Percentiles rank a stretch among this genome's conserved stretches.
Evolutionary conservation across 192 early-diverging fungal genomes (phyloP).

Genomic region (Rhizoclosmatium sp.): DNA sequence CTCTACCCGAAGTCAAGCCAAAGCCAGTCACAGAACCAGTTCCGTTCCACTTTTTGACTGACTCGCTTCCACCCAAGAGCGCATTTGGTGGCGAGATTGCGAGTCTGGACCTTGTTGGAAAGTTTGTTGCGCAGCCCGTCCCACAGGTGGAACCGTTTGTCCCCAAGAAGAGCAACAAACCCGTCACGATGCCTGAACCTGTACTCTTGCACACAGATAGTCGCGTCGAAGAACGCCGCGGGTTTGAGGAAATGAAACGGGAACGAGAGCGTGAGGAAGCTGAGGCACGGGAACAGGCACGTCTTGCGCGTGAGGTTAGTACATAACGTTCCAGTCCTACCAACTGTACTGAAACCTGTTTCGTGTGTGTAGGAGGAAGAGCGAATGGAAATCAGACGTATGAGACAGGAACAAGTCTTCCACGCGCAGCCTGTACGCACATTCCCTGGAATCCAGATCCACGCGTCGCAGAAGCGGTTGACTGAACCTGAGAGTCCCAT

Average conservation of each 20-base stretch:
- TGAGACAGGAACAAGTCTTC: slow-evolving; percentile 64
- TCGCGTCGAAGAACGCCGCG: slow-evolving; percentile 70
- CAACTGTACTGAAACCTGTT: background rate
- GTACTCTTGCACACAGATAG: slow-evolving; percentile 62
- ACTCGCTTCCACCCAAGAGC: slow-evolving; percentile 55
- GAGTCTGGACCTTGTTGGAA: background rate
- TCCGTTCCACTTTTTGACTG: slow-evolving; percentile 71
- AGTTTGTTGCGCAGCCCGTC: slow-evolving; percentile 70
- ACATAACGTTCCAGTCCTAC: background rate
- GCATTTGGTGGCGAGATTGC: slow-evolving; percentile 32
- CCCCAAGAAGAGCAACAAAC: slow-evolving; percentile 60
- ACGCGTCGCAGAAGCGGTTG: slow-evolving; percentile 62
- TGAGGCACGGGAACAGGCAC: slow-evolving; percentile 56
- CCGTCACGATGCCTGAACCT: slow-evolving; percentile 59
- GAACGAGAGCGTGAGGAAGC: slow-evolving; percentile 63
- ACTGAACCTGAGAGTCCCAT: slow-evolving; percentile 58
- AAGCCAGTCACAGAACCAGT: slow-evolving; percentile 57
- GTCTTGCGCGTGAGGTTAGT: slow-evolving; percentile 58
- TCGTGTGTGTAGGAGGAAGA: slow-evolving; percentile 50
- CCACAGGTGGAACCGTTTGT: slow-evolving; percentile 67
- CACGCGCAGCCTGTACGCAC: slow-evolving; percentile 69
- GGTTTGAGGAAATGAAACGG: slow-evolving; percentile 65
- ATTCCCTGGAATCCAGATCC: slow-evolving; percentile 57
- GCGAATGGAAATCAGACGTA: slow-evolving; percentile 59
- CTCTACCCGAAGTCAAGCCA: slow-evolving; percentile 48